phyloP scores from a whole-genome alignment of 495 filamentous ascomycete species.

The Viridothelium virens region DNA sequence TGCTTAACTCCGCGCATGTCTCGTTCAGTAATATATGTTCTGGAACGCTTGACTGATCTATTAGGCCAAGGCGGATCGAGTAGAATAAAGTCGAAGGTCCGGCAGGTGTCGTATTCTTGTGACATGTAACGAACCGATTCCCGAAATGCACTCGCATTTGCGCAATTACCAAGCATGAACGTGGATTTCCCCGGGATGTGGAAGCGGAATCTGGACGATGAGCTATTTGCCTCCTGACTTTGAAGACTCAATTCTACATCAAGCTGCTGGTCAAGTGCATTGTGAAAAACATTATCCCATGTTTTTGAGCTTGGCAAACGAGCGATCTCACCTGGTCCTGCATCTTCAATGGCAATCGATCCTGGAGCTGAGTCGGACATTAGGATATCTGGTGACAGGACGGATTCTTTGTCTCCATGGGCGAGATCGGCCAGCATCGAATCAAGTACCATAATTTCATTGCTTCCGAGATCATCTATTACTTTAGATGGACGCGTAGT shows the following conservation, averaged over 20 bases:
- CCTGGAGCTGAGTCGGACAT: constrained; percentile 13
- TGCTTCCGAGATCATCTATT: background rate
- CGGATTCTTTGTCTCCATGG: background rate
- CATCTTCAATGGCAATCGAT: constrained; percentile 13
- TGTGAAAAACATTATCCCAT: constrained; percentile 27
- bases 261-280: constrained; percentile 20
- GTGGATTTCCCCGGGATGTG: constrained; percentile 46
- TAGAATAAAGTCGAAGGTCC: constrained; percentile 67
- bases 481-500: background rate
- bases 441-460: background rate
- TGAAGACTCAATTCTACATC: constrained; percentile 16
- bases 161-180: constrained; percentile 41
- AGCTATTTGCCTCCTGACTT: constrained; percentile 20
- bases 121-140: constrained; percentile 26
- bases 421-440: background rate
- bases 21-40: constrained; percentile 50
- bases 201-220: constrained; percentile 32
- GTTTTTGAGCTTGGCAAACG: constrained; percentile 11
- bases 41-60: constrained; percentile 65
- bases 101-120: constrained; percentile 22
- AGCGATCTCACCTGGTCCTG: background rate
- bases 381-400: background rate
- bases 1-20: constrained; percentile 31
- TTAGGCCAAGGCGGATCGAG: constrained; percentile 96
- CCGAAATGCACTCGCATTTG: constrained; percentile 25